A percentile compares a stretch with the other conserved stretches of the same genome.
phyloP scores from a whole-genome alignment of 1,139 yeast genomes.

The Protomyces gravidus region DNA sequence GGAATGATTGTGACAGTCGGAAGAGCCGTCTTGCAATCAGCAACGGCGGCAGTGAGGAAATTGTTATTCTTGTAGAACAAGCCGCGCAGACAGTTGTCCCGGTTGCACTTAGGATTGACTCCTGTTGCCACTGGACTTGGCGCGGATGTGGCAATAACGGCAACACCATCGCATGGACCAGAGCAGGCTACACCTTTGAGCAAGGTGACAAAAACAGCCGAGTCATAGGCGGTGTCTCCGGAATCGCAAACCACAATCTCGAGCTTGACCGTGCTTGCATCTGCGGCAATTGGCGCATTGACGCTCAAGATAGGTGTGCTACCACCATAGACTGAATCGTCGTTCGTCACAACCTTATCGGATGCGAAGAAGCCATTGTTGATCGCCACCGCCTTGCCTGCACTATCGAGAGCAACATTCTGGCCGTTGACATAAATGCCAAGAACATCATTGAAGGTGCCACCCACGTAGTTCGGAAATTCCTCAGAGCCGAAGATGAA shows the following conservation, averaged over 20 bases:
- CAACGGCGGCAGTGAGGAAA: neutral
- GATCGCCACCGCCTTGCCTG: slow-evolving; percentile 7
- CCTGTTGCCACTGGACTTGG: neutral
- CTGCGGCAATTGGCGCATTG: neutral
- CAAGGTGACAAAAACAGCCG: neutral
- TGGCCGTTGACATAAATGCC: neutral
- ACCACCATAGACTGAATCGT: neutral
- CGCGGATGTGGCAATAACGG: neutral
- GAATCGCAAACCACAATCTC: neutral
- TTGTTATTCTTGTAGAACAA: neutral
- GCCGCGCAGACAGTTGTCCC: neutral
- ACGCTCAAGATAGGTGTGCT: neutral
- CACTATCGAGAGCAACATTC: neutral
- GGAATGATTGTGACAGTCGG: neutral
- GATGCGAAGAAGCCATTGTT: neutral
- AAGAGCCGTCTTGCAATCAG: neutral
- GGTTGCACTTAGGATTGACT: neutral
- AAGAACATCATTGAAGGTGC: neutral
- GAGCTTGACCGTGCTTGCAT: neutral
- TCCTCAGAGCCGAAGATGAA: neutral
- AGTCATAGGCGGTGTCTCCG: neutral
- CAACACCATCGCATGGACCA: neutral
- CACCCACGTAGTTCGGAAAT: neutral
- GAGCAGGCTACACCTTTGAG: neutral
- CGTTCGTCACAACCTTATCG: neutral